A percentile compares a stretch with the other conserved stretches of the same genome.
These are phyloP conservation scores for Ustilago nuda DNA, from an alignment of 1,284 basidiomycete species.

Conservation along the genomic window DNA sequence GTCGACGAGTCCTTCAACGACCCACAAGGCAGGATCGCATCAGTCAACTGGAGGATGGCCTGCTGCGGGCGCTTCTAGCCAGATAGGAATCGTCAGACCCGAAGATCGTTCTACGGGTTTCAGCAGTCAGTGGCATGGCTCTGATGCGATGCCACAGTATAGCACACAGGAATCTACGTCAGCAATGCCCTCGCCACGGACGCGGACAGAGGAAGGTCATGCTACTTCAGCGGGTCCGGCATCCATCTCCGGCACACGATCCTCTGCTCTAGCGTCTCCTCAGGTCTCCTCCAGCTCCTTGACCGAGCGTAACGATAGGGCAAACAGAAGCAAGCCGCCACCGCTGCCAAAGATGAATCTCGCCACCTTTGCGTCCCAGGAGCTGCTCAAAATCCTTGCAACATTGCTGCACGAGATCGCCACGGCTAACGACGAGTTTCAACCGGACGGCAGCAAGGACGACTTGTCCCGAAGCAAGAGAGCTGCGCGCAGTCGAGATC, in stretches of 20 bases:
- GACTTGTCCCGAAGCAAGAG: constrained; percentile 27
- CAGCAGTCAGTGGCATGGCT: constrained; percentile 1
- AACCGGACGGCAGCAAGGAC: constrained; percentile 51
- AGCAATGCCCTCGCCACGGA: constrained; percentile 21
- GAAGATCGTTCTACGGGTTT: constrained; percentile 5
- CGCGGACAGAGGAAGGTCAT: constrained; percentile 15
- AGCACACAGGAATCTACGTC: constrained; percentile 5
- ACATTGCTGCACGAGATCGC: constrained; percentile 91
- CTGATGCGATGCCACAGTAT: not conserved
- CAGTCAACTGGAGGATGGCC: not conserved
- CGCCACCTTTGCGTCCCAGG: constrained; percentile 73
- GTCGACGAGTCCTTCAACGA: constrained; percentile 3
- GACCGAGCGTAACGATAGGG: constrained; percentile 15
- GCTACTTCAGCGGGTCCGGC: not conserved
- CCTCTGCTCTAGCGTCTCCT: constrained; percentile 8
- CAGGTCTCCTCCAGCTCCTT: constrained; percentile 11
- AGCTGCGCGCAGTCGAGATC: constrained; percentile 30
- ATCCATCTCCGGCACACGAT: not conserved
- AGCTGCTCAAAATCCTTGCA: constrained; percentile 88
- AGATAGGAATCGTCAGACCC: not conserved
- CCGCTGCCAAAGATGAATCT: constrained; percentile 72
- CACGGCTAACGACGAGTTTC: constrained; percentile 80
- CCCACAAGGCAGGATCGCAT: not conserved
- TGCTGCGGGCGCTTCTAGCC: no score
- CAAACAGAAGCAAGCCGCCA: constrained; percentile 16